phyloP scores from a whole-genome alignment of 1,284 basidiomycete genomes.

The Sanghuangporus weigelae region DNA sequence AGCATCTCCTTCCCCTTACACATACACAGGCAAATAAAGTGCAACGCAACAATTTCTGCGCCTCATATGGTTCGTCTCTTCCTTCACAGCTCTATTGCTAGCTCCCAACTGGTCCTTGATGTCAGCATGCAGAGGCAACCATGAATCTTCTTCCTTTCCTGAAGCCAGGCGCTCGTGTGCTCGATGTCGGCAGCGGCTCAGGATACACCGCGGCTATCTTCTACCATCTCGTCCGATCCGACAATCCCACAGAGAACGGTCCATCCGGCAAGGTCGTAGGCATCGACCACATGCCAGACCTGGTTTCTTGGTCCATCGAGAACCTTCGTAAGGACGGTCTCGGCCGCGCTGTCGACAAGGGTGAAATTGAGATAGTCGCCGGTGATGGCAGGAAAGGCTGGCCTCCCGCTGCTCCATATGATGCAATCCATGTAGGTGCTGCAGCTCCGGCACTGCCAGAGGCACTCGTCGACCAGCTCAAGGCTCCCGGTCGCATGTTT shows the following conservation, averaged over 20 bases:
- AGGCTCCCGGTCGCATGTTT: slow-evolving; percentile 86
- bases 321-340: slow-evolving; percentile 75
- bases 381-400: slow-evolving; percentile 82
- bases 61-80: slow-evolving; percentile 72
- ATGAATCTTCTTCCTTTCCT: slow-evolving; percentile 72
- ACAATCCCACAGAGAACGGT: slow-evolving; percentile 29
- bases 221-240: slow-evolving; percentile 57
- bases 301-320: slow-evolving; percentile 63
- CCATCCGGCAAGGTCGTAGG: slow-evolving; percentile 70
- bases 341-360: slow-evolving; percentile 42
- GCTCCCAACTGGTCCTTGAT: background rate
- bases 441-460: slow-evolving; percentile 78
- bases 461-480: slow-evolving; percentile 76
- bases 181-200: slow-evolving; percentile 80
- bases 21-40: slow-evolving; percentile 56
- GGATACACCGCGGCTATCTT: slow-evolving; percentile 78
- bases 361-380: slow-evolving; percentile 55
- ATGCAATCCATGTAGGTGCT: slow-evolving; percentile 93
- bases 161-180: slow-evolving; percentile 62
- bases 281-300: slow-evolving; percentile 85
- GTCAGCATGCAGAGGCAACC: slow-evolving; percentile 75
- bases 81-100: background rate
- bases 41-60: slow-evolving; percentile 84
- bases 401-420: slow-evolving; percentile 57
- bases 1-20: background rate